phyloP scores from a whole-genome alignment of 345 rosid genomes.

The Pseudoturritis turrita region DNA sequence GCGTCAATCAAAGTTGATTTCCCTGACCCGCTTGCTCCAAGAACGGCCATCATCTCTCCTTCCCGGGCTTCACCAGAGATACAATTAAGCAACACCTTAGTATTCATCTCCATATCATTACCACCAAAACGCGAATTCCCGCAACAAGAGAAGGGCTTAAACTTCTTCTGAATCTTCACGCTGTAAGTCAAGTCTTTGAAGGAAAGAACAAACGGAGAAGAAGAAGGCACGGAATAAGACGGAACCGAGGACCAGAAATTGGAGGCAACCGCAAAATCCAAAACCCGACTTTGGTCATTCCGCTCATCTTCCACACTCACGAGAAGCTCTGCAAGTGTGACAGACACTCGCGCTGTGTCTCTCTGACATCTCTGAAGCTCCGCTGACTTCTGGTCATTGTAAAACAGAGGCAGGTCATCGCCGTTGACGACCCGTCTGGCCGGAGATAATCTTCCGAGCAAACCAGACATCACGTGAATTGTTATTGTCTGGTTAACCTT shows the following conservation, averaged over 20 bases:
- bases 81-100: slow-evolving; percentile 43
- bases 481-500: background rate
- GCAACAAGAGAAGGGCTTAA: slow-evolving; percentile 29
- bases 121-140: slow-evolving; percentile 19
- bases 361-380: slow-evolving; percentile 41
- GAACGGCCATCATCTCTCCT: slow-evolving; percentile 89
- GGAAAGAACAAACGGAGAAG: slow-evolving; percentile 67
- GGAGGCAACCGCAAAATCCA: slow-evolving; percentile 36
- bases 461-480: slow-evolving; percentile 30
- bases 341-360: slow-evolving; percentile 38
- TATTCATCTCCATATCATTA: slow-evolving; percentile 16
- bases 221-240: slow-evolving; percentile 34
- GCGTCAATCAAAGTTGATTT: slow-evolving; percentile 93
- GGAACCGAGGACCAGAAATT: slow-evolving; percentile 29
- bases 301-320: slow-evolving; percentile 52
- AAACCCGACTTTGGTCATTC: slow-evolving; percentile 22
- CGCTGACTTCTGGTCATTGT: slow-evolving; percentile 20
- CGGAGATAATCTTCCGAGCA: slow-evolving; percentile 22
- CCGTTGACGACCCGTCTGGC: slow-evolving; percentile 19
- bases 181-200: slow-evolving; percentile 64
- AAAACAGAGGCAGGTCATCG: slow-evolving; percentile 35
- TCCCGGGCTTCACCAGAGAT: slow-evolving; percentile 68
- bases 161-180: slow-evolving; percentile 43
- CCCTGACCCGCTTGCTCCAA: slow-evolving; percentile 94
- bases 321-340: slow-evolving; percentile 60